These are phyloP conservation scores for Penicillium verhagenii DNA, from an alignment of 495 filamentous ascomycete species.

Conservation along the genomic window DNA sequence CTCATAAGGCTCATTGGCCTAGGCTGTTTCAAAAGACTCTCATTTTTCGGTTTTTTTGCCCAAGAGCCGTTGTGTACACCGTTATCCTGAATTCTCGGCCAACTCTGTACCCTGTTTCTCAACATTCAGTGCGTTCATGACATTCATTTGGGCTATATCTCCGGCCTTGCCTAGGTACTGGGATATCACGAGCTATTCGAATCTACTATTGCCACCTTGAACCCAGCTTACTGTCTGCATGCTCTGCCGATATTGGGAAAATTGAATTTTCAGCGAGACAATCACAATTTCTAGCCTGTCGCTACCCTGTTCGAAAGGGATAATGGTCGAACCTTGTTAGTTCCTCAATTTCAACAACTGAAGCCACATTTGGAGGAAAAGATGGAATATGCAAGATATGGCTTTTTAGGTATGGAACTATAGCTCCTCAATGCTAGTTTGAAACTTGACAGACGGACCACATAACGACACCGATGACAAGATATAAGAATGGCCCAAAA, in stretches of 20 bases:
- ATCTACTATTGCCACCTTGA: no score
- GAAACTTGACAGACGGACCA: slow-evolving; percentile 6
- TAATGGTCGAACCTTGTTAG: no score
- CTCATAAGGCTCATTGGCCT: not conserved
- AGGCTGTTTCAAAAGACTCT: not conserved
- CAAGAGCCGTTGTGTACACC: not conserved
- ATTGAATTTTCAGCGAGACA: no score
- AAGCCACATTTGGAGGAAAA: not conserved
- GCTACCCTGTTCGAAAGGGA: no score
- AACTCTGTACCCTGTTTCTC: not conserved
- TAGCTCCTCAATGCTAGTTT: slow-evolving; percentile 17
- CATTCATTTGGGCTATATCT: not conserved
- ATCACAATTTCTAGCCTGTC: no score
- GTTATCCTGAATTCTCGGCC: not conserved
- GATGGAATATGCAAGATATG: not conserved
- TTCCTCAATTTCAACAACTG: no score
- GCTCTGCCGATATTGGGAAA: no score
- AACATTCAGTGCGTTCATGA: not conserved
- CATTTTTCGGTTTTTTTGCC: not conserved
- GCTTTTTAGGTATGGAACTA: slow-evolving; percentile 15
- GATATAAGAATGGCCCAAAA: slow-evolving; percentile 15
- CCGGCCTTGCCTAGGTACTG: no score
- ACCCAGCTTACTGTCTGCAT: no score
- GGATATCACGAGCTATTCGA: not conserved
- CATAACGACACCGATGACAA: slow-evolving; percentile 14